These are phyloP conservation scores for Ceratocystiopsis minuta DNA, from an alignment of 2,329 filamentous ascomycete genomes.

Conservation along the genomic window DNA sequence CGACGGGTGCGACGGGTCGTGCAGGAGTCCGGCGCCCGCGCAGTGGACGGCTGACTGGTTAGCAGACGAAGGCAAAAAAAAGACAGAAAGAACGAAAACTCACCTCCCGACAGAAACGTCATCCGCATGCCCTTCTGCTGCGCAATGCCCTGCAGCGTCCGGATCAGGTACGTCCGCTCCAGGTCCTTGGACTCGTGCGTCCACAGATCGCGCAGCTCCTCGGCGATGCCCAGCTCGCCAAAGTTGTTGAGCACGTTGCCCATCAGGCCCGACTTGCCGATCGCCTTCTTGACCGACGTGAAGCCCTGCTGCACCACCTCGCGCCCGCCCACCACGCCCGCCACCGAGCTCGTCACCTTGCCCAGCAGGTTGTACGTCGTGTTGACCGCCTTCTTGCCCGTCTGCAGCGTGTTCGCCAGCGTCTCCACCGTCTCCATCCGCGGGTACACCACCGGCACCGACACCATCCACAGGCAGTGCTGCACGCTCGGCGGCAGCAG, in stretches of 20 bases:
- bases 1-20: constrained; percentile 76
- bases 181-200: constrained; percentile 96
- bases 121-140: constrained; percentile 92
- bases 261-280: constrained; percentile 92
- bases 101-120: constrained; percentile 85
- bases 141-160: constrained; percentile 84
- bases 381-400: constrained; percentile 91
- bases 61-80: not conserved
- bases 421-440: constrained; percentile 82
- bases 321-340: constrained; percentile 88
- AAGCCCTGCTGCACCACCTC: constrained; percentile 86
- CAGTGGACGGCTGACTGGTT: constrained; percentile 52
- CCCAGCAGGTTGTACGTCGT: constrained; percentile 92
- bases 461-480: constrained; percentile 92
- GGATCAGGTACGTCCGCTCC: constrained; percentile 88
- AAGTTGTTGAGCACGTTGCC: constrained; percentile 90
- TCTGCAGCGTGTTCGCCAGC: constrained; percentile 76
- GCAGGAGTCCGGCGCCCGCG: constrained; percentile 80
- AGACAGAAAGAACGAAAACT: constrained; percentile 12
- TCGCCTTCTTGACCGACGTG: constrained; percentile 85
- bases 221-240: constrained; percentile 83
- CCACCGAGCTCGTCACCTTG: constrained; percentile 86
- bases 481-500: constrained; percentile 82
- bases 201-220: constrained; percentile 93
- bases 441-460: constrained; percentile 80